These are phyloP conservation scores for Clitoria ternatea DNA, from an alignment of 306 rosid species.

Conservation along the genomic window DNA sequence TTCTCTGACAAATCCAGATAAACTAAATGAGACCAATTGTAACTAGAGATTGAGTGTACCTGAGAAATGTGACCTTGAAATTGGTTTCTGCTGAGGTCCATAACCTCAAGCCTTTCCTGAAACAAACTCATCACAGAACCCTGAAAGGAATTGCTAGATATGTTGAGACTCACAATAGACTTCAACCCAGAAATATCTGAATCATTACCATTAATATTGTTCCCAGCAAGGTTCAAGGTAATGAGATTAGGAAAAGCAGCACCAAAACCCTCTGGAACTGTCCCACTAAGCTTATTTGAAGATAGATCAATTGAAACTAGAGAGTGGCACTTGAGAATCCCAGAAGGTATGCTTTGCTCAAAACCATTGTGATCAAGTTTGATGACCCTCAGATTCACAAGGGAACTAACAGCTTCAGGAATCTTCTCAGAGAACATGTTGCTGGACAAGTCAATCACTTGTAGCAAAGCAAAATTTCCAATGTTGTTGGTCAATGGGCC, in stretches of 20 bases:
- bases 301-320: conserved; percentile 66
- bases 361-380: conserved; percentile 56
- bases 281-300: conserved; percentile 54
- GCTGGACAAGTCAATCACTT: conserved; percentile 57
- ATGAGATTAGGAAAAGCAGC: conserved; percentile 66
- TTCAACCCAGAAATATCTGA: conserved; percentile 54
- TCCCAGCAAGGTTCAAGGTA: conserved; percentile 69
- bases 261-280: conserved; percentile 70
- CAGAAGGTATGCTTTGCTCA: conserved; percentile 53
- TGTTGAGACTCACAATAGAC: conserved; percentile 55
- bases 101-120: conserved; percentile 54
- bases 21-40: conserved; percentile 61
- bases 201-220: conserved; percentile 48
- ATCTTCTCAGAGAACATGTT: conserved; percentile 64
- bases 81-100: conserved; percentile 77
- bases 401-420: conserved; percentile 61
- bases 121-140: conserved; percentile 67
- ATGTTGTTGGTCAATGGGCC: conserved; percentile 61
- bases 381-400: conserved; percentile 44
- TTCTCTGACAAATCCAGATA: conserved; percentile 82
- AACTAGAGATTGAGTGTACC: conserved; percentile 48
- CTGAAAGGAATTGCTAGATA: conserved; percentile 64
- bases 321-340: conserved; percentile 50
- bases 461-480: conserved; percentile 70
- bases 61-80: conserved; percentile 67